Evolutionary conservation across 805 yeast genomes (phyloP).

Genomic region (Barnettozyma populi): DNA sequence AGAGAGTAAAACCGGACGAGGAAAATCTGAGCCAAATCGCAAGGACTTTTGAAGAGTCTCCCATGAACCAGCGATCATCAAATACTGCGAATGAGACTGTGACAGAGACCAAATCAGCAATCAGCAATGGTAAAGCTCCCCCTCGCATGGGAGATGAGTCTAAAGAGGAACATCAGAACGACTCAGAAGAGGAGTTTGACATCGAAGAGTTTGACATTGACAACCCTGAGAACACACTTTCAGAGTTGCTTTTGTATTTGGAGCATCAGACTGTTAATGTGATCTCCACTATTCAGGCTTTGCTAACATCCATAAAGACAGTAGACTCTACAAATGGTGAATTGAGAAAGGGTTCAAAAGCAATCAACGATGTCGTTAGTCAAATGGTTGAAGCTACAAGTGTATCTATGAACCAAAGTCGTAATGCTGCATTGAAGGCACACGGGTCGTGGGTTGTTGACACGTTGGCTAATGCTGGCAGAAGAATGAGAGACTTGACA

Average conservation of each 20-base stretch:
- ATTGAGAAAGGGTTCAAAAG: conserved; percentile 63
- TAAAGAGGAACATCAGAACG: conserved; percentile 3
- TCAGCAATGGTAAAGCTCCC: not conserved
- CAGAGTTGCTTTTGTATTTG: conserved; percentile 75
- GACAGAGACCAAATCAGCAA: not conserved
- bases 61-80: not conserved
- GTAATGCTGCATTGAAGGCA: conserved; percentile 78
- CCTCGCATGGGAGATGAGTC: conserved; percentile 1
- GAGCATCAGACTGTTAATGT: conserved; percentile 94
- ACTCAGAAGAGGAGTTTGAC: conserved; percentile 42
- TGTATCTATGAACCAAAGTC: conserved; percentile 80
- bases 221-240: conserved; percentile 83
- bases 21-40: not conserved
- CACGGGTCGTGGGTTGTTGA: conserved; percentile 91
- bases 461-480: conserved; percentile 77
- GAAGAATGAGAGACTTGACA: conserved; percentile 74
- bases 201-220: conserved; percentile 73
- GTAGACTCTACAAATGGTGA: conserved; percentile 74
- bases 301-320: conserved; percentile 69
- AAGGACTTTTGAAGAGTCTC: not conserved
- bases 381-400: conserved; percentile 90
- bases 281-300: conserved; percentile 79
- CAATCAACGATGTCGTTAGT: conserved; percentile 71
- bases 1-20: not conserved
- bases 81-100: too few species aligned